Base-by-base conservation (phyloP, 768 basidiomycete genomes). In the Leccinum ochraceum region DNA sequence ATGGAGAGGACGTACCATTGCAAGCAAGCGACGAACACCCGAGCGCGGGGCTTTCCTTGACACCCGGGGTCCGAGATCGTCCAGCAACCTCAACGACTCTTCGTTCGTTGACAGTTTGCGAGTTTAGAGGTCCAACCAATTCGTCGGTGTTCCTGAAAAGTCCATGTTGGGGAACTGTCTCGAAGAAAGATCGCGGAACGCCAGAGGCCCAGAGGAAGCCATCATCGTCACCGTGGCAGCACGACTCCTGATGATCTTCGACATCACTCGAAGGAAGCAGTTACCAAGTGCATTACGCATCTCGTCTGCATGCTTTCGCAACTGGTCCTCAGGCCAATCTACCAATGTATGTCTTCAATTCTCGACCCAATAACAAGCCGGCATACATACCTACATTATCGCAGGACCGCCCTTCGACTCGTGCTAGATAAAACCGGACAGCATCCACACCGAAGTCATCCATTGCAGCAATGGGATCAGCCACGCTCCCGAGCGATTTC, bases 401-500 rank as follows among this genome's bases (percentile, higher is more conserved):
- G 56, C 81, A 80, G 73, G 90, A 87, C 60, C 86, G 78, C 2
- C 93, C 94, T 1, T 92, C 94, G 7, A 87, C 78, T n/a, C 87
- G 79, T 61, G 89, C 88, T 22, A 96, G 81, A 69, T 94, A 95
- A 74, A 83, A 94, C 44, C 94, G 77, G 24, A 95, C 86, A 2
- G 83, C 77, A 68, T 96, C 95, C 10, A 85, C 81, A 11, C 90
- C 89, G 63, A 80, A 88, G 48, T 80, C 74, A 11, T 86, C 76
- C 73, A 96, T 89, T 2, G 84, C 86, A 53, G 83, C 73, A 50
- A 94, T 78, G 0, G 94, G 94, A 67, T 95, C 88, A 0, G 86
- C 90, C 26, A 94, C 92, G 67, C 95, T 96, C 7, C 94, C 94
- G 1, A 87, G 73, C 0, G 87, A 89, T 69, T 95, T 95, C 3